phyloP scores from a whole-genome alignment of 2,329 filamentous ascomycete species.

The Ascochyta viciae-villosae region DNA sequence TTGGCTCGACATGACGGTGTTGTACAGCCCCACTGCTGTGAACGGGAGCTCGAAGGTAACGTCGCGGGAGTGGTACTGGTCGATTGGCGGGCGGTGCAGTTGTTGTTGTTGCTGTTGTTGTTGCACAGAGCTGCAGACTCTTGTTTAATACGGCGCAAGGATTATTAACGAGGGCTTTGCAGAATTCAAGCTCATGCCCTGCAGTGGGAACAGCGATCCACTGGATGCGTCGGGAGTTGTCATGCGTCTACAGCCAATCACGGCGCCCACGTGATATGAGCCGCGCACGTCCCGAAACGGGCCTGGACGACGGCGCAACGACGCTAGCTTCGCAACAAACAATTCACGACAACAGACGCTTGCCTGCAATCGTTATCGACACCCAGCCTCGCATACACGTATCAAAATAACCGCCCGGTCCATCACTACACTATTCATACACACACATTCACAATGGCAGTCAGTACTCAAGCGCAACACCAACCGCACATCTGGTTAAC shows the following conservation, averaged over 20 bases:
- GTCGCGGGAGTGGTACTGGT: slow-evolving; percentile 5
- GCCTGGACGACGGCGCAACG: slow-evolving; percentile 19
- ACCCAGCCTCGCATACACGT: slow-evolving; percentile 5
- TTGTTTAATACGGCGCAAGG: not conserved
- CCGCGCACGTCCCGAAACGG: slow-evolving; percentile 11
- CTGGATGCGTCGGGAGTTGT: slow-evolving; percentile 6
- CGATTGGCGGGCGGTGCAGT: slow-evolving; percentile 16
- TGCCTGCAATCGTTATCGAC: slow-evolving; percentile 6
- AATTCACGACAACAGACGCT: slow-evolving; percentile 26
- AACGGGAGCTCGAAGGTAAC: slow-evolving; percentile 16
- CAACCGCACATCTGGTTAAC: not conserved
- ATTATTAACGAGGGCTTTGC: slow-evolving; percentile 10
- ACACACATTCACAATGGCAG: slow-evolving; percentile 37
- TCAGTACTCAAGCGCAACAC: slow-evolving; percentile 14
- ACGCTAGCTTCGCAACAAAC: slow-evolving; percentile 21
- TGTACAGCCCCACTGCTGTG: slow-evolving; percentile 21
- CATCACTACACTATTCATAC: slow-evolving; percentile 21
- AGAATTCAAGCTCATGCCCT: slow-evolving; percentile 21
- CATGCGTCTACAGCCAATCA: slow-evolving; percentile 33
- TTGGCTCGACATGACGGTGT: slow-evolving; percentile 83
- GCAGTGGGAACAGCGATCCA: slow-evolving; percentile 9
- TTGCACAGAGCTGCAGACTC: slow-evolving; percentile 21
- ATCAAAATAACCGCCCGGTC: not conserved
- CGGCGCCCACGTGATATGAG: slow-evolving; percentile 32
- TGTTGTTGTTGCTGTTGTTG: not conserved